Conservation (phyloP, 345 rosid species). For the Ricinus communis region DNA sequence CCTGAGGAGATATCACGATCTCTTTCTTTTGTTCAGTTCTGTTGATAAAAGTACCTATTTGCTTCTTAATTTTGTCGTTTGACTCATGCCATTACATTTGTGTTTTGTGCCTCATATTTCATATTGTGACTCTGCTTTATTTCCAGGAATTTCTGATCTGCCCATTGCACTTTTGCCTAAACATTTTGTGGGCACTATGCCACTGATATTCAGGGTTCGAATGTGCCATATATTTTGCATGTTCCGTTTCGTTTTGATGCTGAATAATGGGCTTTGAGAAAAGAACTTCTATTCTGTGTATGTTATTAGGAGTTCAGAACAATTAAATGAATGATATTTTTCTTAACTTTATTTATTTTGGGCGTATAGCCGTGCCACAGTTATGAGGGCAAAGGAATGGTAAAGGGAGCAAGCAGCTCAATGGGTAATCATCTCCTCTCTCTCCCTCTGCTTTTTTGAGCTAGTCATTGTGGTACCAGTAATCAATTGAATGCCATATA, state of each 20-base stretch:
- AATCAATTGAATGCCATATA: neutral
- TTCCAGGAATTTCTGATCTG: neutral
- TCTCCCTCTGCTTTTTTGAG: constrained; percentile 5
- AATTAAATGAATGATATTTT: constrained; percentile 6
- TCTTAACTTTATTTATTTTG: too few species aligned
- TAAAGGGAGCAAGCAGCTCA: constrained; percentile 34
- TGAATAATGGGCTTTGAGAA: constrained; percentile 4
- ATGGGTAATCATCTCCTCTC: constrained; percentile 40
- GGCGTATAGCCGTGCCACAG: constrained; percentile 38
- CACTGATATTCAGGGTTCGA: neutral
- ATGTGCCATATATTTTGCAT: neutral
- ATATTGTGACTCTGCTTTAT: neutral
- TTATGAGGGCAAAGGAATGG: constrained; percentile 32
- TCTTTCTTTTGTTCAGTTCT: neutral
- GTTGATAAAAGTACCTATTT: neutral
- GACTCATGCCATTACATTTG: neutral
- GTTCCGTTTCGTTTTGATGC: constrained; percentile 1
- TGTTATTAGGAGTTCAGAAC: neutral
- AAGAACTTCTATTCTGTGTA: constrained; percentile 2
- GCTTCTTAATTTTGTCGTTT: neutral
- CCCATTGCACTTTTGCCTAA: neutral
- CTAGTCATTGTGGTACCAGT: neutral
- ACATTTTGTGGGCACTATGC: neutral
- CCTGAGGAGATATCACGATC: neutral
- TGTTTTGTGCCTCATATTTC: neutral